Evolutionary conservation across 2,329 filamentous ascomycete species (phyloP), one percentile per base, ranked within the genome.

Genomic region (Colletotrichum incanum): DNA sequence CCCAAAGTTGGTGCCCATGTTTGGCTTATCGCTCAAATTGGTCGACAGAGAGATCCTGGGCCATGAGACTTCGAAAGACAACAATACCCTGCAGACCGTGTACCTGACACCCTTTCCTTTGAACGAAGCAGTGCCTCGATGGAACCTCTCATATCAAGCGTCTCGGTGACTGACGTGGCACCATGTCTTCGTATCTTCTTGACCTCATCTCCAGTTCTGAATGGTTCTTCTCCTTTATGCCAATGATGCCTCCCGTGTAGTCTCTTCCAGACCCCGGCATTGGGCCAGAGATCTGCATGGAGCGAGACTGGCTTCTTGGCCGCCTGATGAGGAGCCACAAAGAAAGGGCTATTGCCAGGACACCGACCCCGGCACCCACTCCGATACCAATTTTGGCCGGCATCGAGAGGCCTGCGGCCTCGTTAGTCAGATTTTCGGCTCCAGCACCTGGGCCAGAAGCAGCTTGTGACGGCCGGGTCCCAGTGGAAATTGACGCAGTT

Each of bases 161-260:
- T 77, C 83, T 81, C 14, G 89, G 88, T 58, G 85, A 83, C 71
- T 85, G 82, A 55, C 87, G 82, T 37, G 87, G 87, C 28, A 87
- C 76, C 87, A 90, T 88, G 74, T 90, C 88, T 78, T 90, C 88
- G 74, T 90, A 90, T 52, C 87, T 84, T 71, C 86, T 84, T 4
- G 87, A 84, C 72, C 85, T 85, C 76, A 86, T 81, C 74, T 90
- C 87, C 54, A 89, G 81, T 58, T 87, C 86, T 20, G 80, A 77
- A 58, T 81, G 79, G 14, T 80, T 80, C 55, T 82, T 79, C 66
- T 71, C 71, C 31, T 61, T 65, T 18, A 74, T 45, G 56, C 72
- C 41, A 8, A 60, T 20, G 16, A 68, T 56, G 23, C 71, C 71
- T 12, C 70, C 70, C 1, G 70, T 60, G 52, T 75, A 78, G 54